phyloP scores from a whole-genome alignment of 139 green algal species.

The Cymbomonas tetramitiformis region DNA sequence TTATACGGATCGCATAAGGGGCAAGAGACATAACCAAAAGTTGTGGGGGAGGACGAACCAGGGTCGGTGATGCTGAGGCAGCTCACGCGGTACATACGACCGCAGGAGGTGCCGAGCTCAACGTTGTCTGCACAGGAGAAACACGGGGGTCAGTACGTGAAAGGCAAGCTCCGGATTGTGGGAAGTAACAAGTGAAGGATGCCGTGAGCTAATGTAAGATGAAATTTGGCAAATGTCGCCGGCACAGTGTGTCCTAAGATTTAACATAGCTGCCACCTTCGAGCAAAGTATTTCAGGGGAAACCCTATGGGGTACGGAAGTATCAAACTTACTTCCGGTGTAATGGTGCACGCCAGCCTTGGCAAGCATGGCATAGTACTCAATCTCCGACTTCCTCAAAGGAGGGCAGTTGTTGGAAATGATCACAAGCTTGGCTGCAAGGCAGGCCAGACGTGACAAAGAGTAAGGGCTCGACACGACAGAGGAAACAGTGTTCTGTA shows the following conservation, averaged over 20 bases:
- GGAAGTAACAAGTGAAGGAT: too few relatives aligned
- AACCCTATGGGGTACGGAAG: background rate
- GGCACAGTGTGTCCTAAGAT: too few relatives aligned
- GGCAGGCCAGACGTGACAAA: too few relatives aligned
- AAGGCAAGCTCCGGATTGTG: background rate
- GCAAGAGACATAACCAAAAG: too few relatives aligned
- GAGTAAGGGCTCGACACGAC: too few relatives aligned
- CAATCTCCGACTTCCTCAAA: conserved; percentile 90
- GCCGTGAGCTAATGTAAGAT: too few relatives aligned
- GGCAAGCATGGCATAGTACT: conserved; percentile 99
- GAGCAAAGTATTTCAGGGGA: too few relatives aligned
- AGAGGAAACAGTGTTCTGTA: too few relatives aligned
- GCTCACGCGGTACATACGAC: conserved; percentile 83
- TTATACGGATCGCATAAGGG: too few relatives aligned
- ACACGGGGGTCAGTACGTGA: background rate
- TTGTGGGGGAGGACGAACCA: too few relatives aligned
- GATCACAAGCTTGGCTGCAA: conserved; percentile 95
- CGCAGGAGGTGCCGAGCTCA: conserved; percentile 92
- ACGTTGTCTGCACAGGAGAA: conserved; percentile 63
- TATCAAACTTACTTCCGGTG: conserved; percentile 57
- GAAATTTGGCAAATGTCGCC: too few relatives aligned
- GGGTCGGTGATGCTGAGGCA: conserved; percentile 90
- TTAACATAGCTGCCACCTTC: too few relatives aligned
- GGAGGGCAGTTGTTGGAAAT: conserved; percentile 92
- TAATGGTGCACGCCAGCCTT: conserved; percentile 98